Base-by-base conservation (phyloP, 495 filamentous ascomycete genomes). In the Achaetomiella virescens region DNA sequence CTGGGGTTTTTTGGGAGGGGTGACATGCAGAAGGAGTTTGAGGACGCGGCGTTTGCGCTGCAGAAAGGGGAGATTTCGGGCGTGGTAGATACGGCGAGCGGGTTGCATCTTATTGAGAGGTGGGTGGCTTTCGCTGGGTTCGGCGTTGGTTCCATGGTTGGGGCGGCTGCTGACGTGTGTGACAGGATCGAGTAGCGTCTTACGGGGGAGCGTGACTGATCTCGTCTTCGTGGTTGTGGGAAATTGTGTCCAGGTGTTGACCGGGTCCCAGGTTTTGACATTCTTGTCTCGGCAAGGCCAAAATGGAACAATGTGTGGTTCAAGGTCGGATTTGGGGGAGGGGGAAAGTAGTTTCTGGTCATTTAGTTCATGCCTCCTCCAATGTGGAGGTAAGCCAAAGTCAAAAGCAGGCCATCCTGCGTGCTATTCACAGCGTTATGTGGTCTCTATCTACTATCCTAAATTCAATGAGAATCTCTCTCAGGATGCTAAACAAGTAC, bases 11-110 rank as follows among this genome's bases (percentile, higher is more conserved):
- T 98, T 65, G 90, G 89, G 21, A 83, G 74, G 53, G 87, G 89
- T 6, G 93, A 98, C 63, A 98, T 98, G 93, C 93, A 98, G 66
- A 96, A 92, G 77, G 93, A 97, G 72, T 98, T 98, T 61, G 93
- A 97, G 70, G 90, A 96, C 29, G 90, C 91, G 0, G 86, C 92
- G 4, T 97, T 97, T 74, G 84, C 84, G 14, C 73, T 98, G 31
- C 81, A 90, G 67, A 84, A 84, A 0, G 90, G 90, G 20, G 84
- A 97, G 69, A 82, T 98, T 53, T 96, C 90, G 66, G 72, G 78
- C 20, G 75, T 96, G 25, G 88, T 97, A 0, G 87, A 96, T 66
- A 96, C 92, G 4, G 90, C 89, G n/a, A 95, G 89, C 22, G 93
- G 93, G 2, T 74, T 97, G 57, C 93, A 98, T 78, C 80, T 98